A percentile compares a stretch with the other conserved stretches of the same genome.
These are phyloP conservation scores for Podospora fimiseda DNA, from an alignment of 495 filamentous ascomycete genomes.

Conservation along the genomic window DNA sequence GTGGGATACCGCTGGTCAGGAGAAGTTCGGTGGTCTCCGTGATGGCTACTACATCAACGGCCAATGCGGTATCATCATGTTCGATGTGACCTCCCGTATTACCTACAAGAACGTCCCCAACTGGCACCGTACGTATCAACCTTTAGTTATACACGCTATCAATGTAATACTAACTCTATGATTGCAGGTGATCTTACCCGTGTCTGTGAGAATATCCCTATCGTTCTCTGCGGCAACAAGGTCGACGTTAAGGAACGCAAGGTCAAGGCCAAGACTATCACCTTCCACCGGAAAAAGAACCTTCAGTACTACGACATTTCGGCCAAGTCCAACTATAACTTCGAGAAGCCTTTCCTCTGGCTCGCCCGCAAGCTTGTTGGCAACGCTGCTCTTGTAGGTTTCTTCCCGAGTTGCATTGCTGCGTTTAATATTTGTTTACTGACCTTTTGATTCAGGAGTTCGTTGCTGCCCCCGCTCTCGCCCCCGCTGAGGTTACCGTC, in stretches of 20 bases:
- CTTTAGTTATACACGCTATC: neutral
- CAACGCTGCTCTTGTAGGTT: slow-evolving; percentile 77
- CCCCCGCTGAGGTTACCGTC: slow-evolving; percentile 84
- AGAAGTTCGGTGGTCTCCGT: slow-evolving; percentile 99
- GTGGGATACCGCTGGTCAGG: slow-evolving; percentile 99
- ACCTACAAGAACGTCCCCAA: slow-evolving; percentile 99
- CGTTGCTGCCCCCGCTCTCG: slow-evolving; percentile 88
- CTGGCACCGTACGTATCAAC: slow-evolving; percentile 93
- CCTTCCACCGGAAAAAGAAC: slow-evolving; percentile 99
- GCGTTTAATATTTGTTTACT: neutral
- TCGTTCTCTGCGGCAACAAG: slow-evolving; percentile 98
- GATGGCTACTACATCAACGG: slow-evolving; percentile 99
- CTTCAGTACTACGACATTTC: slow-evolving; percentile 99
- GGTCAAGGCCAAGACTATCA: slow-evolving; percentile 99
- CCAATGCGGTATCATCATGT: slow-evolving; percentile 99
- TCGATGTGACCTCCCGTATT: slow-evolving; percentile 99
- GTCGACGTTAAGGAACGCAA: slow-evolving; percentile 99
- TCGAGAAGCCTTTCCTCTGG: slow-evolving; percentile 99
- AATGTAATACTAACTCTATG: slow-evolving; percentile 13
- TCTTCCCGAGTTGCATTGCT: neutral
- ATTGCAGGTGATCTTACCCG: slow-evolving; percentile 91
- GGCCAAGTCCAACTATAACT: slow-evolving; percentile 99
- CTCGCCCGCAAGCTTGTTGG: slow-evolving; percentile 97
- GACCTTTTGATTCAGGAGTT: slow-evolving; percentile 70
- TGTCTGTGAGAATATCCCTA: slow-evolving; percentile 99